Evolutionary conservation across 441 rosid species (phyloP).

Genomic region (Adansonia rubrostipa): DNA sequence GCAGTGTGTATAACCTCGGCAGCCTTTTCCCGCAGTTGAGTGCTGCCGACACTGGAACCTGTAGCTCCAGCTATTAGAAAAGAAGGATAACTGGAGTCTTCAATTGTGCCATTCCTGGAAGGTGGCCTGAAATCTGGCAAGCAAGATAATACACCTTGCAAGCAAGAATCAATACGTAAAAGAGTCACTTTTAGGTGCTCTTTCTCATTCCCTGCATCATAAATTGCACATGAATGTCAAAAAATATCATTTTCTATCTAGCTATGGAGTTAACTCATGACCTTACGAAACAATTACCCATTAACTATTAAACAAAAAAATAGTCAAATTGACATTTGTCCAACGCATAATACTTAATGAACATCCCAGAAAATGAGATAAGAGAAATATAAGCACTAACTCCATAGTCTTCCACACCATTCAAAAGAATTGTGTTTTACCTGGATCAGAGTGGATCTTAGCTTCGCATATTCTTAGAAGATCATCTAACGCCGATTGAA

Average conservation of each 20-base stretch:
- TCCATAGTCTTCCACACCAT: not conserved
- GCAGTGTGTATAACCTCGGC: constrained; percentile 78
- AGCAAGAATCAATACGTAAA: constrained; percentile 92
- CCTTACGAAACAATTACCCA: not conserved
- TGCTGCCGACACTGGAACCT: constrained; percentile 89
- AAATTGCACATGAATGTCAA: constrained; percentile 30
- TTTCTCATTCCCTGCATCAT: constrained; percentile 89
- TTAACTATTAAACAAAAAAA: too few species aligned
- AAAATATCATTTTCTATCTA: constrained; percentile 17
- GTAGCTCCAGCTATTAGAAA: constrained; percentile 98
- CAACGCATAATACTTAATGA: constrained; percentile 1
- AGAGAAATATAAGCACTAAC: not conserved
- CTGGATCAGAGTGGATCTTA: constrained; percentile 84
- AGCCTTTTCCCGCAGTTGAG: constrained; percentile 88
- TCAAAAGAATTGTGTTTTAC: constrained; percentile 42
- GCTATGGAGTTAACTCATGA: not conserved
- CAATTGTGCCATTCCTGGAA: constrained; percentile 62
- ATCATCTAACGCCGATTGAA: constrained; percentile 88
- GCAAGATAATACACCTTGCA: constrained; percentile 99
- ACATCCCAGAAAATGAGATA: constrained; percentile 8
- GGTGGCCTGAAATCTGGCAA: constrained; percentile 99
- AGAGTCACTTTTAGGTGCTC: constrained; percentile 99
- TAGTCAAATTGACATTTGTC: too few species aligned
- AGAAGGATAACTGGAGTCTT: constrained; percentile 55
- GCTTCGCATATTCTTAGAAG: constrained; percentile 79